A percentile compares a stretch with the other conserved stretches of the same genome.
phyloP scores from a whole-genome alignment of 1,284 basidiomycete genomes.

The Cutaneotrichosporon cavernicola region DNA sequence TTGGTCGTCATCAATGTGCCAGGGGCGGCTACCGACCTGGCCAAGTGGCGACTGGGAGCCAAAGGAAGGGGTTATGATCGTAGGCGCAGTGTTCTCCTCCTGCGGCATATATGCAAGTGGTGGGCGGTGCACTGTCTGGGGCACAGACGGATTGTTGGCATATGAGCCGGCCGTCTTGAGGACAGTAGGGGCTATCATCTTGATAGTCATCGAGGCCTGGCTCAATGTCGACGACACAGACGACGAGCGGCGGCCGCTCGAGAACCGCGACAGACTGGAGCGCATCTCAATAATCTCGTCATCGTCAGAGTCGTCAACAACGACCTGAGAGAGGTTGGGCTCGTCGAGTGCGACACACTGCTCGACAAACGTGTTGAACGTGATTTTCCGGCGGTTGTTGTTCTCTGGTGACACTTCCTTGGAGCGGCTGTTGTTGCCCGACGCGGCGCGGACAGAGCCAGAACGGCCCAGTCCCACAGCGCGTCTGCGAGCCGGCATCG shows the following conservation, averaged over 20 bases:
- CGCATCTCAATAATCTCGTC: slow-evolving; percentile 68
- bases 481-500: slow-evolving; percentile 26
- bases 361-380: slow-evolving; percentile 97
- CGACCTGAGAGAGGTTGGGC: slow-evolving; percentile 27
- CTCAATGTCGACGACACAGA: slow-evolving; percentile 36
- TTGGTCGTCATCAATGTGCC: slow-evolving; percentile 55
- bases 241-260: slow-evolving; percentile 29
- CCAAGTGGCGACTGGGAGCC: slow-evolving; percentile 47
- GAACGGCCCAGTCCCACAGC: slow-evolving; percentile 1
- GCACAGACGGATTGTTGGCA: slow-evolving; percentile 48
- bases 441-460: slow-evolving; percentile 10
- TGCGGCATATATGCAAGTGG: slow-evolving; percentile 52
- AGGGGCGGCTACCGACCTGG: slow-evolving; percentile 39
- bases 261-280: slow-evolving; percentile 26
- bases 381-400: slow-evolving; percentile 72
- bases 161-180: slow-evolving; percentile 67
- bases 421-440: not conserved
- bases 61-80: slow-evolving; percentile 23
- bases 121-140: slow-evolving; percentile 70
- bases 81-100: slow-evolving; percentile 16
- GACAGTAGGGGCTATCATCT: slow-evolving; percentile 88
- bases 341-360: slow-evolving; percentile 89
- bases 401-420: slow-evolving; percentile 23
- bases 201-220: slow-evolving; percentile 70
- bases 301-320: slow-evolving; percentile 54